Base-by-base conservation (phyloP, 2,329 filamentous ascomycete genomes). In the Diaporthe ilicicola region DNA sequence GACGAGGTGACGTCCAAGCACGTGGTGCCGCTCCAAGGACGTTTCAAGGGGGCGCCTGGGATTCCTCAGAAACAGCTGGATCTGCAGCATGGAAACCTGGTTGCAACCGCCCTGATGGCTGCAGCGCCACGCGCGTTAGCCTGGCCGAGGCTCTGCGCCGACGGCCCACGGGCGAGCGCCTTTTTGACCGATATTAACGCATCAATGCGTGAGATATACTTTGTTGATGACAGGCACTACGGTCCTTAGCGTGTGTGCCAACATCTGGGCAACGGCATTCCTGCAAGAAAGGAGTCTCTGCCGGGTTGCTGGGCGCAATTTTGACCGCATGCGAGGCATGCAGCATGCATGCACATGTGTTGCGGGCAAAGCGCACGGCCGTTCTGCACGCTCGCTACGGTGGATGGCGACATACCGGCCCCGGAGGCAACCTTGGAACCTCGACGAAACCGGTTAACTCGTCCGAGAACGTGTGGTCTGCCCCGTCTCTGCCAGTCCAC, bases 1-100 rank as follows among this genome's bases (percentile, higher is more conserved):
- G 59, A 64, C 44, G 29, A 64, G 59, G 59, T 50, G 59, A 50
- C 59, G 50, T 64, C 59, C 44, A 64, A 64, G 59, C 59, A 64
- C 59, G 59, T 64, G 59, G 59, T 50, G 59, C 42, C 59, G 59
- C 59, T 13, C 59, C 59, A 64, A 64, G 42, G 59, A 24, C 59
- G 59, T 64, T 64, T 64, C 59, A 64, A 64, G 59, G 59, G 59
- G 59, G 37, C 42, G 32, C 29, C 59, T 37, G 44, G 59, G 29
- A 50, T 48, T 48, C 27, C 27, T 62, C 59, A 50, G 44, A 50
- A 64, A 50, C 44, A 24, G 29, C 59, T 64, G 59, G 59, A 64
- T 64, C 59, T 50, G 59, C 44, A 37, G 59, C 59, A 50, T 64
- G 59, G 59, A 50, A 50, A 50, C 59, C 59, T 9, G 29, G 44